Evolutionary conservation across 306 rosid genomes (phyloP).

Genomic region (Malus domestica): ASM211411v1 NC_041804.1:7807001-7807500

Average conservation of each 20-base stretch:
- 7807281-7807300: slow-evolving; percentile 83
- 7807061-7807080: not conserved
- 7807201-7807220: not conserved
- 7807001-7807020: slow-evolving; percentile 69
- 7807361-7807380: not conserved
- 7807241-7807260: slow-evolving; percentile 41
- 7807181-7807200: not conserved
- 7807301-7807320: slow-evolving; percentile 20
- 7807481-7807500: not conserved
- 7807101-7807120: slow-evolving; percentile 17
- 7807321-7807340: not conserved
- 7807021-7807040: slow-evolving; percentile 6
- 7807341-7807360: not conserved
- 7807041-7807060: slow-evolving; percentile 7
- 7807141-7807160: slow-evolving; percentile 50
- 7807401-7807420: not conserved
- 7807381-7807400: not conserved
- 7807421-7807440: not conserved
- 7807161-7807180: slow-evolving; percentile 46
- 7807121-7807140: slow-evolving; percentile 79
- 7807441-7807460: not conserved
- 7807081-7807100: not conserved
- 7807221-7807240: slow-evolving; percentile 15
- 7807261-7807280: slow-evolving; percentile 80
- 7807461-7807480: not conserved